Evolutionary conservation across 2,329 filamentous ascomycete species (phyloP).

Genomic region (Passalora sequoiae): DNA sequence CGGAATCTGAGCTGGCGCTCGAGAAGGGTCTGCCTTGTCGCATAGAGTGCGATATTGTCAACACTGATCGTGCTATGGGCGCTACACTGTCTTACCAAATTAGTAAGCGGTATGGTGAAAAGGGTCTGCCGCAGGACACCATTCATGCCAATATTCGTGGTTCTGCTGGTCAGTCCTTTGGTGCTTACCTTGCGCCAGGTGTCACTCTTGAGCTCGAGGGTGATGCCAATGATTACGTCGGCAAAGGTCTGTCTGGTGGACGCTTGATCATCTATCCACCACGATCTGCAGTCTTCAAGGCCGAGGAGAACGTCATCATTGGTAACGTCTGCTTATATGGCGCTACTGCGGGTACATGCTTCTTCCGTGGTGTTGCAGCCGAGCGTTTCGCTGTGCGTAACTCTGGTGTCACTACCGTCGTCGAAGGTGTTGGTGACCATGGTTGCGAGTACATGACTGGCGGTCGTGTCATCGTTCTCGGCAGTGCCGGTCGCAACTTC

Average conservation of each 20-base stretch:
- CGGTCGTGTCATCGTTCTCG: constrained; percentile 80
- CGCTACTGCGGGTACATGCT: constrained; percentile 83
- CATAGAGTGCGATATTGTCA: constrained; percentile 93
- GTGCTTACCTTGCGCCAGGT: constrained; percentile 87
- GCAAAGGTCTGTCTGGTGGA: constrained; percentile 90
- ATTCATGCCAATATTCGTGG: constrained; percentile 96
- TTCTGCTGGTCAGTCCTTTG: constrained; percentile 93
- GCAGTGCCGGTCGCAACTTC: constrained; percentile 90
- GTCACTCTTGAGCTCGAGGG: constrained; percentile 92
- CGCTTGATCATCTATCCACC: constrained; percentile 91
- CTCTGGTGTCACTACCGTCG: constrained; percentile 91
- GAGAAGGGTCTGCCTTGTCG: constrained; percentile 90
- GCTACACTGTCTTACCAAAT: constrained; percentile 95
- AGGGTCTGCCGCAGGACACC: constrained; percentile 82
- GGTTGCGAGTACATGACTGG: constrained; percentile 99
- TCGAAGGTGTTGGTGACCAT: constrained; percentile 93
- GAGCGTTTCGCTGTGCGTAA: constrained; percentile 96
- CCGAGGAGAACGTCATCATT: constrained; percentile 89
- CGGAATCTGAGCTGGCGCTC: constrained; percentile 86
- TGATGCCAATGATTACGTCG: constrained; percentile 94
- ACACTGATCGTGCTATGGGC: constrained; percentile 90
- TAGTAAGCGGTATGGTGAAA: constrained; percentile 84
- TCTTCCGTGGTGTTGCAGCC: constrained; percentile 94
- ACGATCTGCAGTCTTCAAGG: constrained; percentile 84
- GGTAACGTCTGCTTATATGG: constrained; percentile 95